Evolutionary conservation across 1,284 basidiomycete species (phyloP).

Genomic region (Mycena sp.): DNA sequence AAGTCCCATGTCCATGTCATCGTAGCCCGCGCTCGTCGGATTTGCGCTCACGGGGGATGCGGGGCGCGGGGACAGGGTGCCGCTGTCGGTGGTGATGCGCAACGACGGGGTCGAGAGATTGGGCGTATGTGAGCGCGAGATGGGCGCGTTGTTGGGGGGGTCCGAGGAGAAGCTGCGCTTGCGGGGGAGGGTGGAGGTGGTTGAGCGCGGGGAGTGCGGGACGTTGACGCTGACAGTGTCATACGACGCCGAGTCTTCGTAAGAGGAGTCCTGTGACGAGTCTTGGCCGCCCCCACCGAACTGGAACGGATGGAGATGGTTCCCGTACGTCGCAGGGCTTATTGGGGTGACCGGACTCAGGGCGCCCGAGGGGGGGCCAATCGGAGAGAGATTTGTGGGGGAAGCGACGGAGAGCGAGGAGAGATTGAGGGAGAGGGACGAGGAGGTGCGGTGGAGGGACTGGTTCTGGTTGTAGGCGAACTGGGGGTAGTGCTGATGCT

Average conservation of each 20-base stretch:
- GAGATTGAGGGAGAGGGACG: conserved; percentile 70
- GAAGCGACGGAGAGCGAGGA: conserved; percentile 70
- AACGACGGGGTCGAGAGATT: conserved; percentile 17
- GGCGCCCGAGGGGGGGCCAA: conserved; percentile 56
- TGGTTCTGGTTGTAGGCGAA: conserved; percentile 23
- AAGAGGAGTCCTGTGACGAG: conserved; percentile 15
- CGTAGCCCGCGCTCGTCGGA: conserved; percentile 43
- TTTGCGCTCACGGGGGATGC: conserved; percentile 24
- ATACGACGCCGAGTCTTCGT: conserved; percentile 23
- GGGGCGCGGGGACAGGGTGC: conserved; percentile 18
- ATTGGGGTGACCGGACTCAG: conserved; percentile 69
- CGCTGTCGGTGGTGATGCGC: conserved; percentile 29
- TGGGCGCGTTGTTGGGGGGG: conserved; percentile 41
- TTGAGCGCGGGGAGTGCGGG: conserved; percentile 17
- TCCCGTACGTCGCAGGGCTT: conserved; percentile 54
- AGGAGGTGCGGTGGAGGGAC: conserved; percentile 30
- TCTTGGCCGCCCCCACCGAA: conserved; percentile 41
- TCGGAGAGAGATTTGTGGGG: conserved; percentile 68
- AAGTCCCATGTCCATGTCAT: conserved; percentile 61
- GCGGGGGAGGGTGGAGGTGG: conserved; percentile 50
- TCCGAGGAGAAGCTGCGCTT: conserved; percentile 70
- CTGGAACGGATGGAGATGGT: conserved; percentile 45
- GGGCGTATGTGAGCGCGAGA: conserved; percentile 41
- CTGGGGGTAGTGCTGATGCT: conserved; percentile 27
- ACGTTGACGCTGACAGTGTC: conserved; percentile 26